Conservation (phyloP, 2,329 filamentous ascomycete species). For the Xylaria sp. region DNA sequence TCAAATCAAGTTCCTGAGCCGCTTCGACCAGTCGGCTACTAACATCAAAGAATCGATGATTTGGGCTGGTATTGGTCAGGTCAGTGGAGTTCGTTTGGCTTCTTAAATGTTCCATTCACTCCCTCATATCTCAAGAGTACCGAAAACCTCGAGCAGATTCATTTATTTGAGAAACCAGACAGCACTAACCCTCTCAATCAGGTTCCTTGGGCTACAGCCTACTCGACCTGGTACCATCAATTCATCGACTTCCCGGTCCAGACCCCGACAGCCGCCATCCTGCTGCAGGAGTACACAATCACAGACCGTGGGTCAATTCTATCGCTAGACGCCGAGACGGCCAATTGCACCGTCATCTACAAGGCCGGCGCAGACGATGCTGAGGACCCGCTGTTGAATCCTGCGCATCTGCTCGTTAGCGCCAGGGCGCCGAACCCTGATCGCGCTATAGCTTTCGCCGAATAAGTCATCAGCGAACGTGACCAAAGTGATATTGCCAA, state of each 20-base stretch:
- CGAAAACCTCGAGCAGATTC: no score
- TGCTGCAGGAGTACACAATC: conserved; percentile 10
- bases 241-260: conserved; percentile 14
- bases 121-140: background rate
- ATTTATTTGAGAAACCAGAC: background rate
- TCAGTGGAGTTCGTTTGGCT: background rate
- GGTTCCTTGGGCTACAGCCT: conserved; percentile 9
- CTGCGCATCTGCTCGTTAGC: conserved; percentile 5
- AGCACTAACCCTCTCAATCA: background rate
- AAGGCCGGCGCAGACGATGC: conserved; percentile 3
- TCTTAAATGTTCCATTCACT: background rate
- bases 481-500: conserved; percentile 1
- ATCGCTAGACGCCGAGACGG: background rate
- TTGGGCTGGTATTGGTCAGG: conserved; percentile 10
- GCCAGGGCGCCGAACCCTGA: conserved; percentile 2
- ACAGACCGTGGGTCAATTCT: conserved; percentile 3
- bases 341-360: conserved; percentile 9
- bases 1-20: conserved; percentile 8
- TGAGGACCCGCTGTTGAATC: conserved; percentile 2
- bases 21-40: conserved; percentile 13
- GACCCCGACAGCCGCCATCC: conserved; percentile 5
- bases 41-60: conserved; percentile 14
- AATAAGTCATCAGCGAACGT: conserved; percentile 13
- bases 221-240: conserved; percentile 14
- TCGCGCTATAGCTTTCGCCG: conserved; percentile 4